Evolutionary conservation across 345 rosid genomes (phyloP).

Genomic region (Geranium brycei): DNA sequence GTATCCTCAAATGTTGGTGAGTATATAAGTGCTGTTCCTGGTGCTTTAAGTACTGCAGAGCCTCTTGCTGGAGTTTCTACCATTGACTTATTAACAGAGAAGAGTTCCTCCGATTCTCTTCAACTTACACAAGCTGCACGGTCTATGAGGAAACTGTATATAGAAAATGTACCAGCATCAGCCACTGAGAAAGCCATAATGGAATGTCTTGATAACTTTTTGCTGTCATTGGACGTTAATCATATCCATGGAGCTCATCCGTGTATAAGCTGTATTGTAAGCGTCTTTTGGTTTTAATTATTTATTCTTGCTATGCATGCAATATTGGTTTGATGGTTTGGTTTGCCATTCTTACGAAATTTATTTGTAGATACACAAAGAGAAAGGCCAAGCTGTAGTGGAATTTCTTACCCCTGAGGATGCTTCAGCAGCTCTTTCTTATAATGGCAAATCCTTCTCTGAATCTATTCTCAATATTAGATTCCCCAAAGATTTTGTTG

Average conservation of each 20-base stretch:
- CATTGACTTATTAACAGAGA: constrained; percentile 16
- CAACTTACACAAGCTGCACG: constrained; percentile 80
- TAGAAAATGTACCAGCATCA: constrained; percentile 69
- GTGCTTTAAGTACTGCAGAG: constrained; percentile 4
- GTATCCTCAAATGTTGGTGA: constrained; percentile 24
- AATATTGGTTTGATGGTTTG: not conserved
- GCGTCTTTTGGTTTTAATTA: constrained; percentile 20
- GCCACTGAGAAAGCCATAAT: constrained; percentile 70
- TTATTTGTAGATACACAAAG: constrained; percentile 60
- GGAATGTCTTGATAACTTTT: constrained; percentile 46
- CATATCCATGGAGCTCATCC: constrained; percentile 59
- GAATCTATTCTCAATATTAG: constrained; percentile 61
- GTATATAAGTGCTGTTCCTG: constrained; percentile 26
- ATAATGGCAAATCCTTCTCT: constrained; percentile 52
- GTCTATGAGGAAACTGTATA: constrained; percentile 77
- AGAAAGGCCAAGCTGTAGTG: constrained; percentile 69
- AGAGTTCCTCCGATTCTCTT: constrained; percentile 46
- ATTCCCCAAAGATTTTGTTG: constrained; percentile 77
- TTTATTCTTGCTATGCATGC: constrained; percentile 6
- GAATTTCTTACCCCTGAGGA: constrained; percentile 95
- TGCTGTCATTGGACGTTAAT: constrained; percentile 58
- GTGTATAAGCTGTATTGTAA: constrained; percentile 84
- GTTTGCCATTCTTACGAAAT: constrained; percentile 8
- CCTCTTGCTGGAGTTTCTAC: no score
- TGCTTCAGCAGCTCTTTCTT: constrained; percentile 82